Conservation (phyloP, 2,329 filamentous ascomycete species). For the Didymella pinodella region DNA sequence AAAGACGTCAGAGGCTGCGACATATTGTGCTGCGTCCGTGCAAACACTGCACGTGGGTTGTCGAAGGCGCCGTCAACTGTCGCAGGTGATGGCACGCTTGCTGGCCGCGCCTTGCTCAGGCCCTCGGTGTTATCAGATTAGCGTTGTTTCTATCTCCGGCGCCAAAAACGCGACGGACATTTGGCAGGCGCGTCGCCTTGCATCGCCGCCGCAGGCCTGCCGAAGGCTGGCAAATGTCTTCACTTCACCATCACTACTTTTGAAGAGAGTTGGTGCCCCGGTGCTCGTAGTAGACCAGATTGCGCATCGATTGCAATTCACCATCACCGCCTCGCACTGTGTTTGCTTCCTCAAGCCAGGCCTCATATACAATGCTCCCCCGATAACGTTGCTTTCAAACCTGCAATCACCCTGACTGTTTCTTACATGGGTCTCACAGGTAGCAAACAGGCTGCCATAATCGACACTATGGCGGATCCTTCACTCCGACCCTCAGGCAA, state of each 20-base stretch:
- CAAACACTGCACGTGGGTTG: constrained; percentile 3
- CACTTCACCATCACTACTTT: constrained; percentile 3
- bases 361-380: constrained; percentile 8
- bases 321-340: constrained; percentile 7
- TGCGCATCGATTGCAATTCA: constrained; percentile 3
- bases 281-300: neutral
- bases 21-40: constrained; percentile 33
- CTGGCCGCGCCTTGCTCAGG: constrained; percentile 4
- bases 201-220: constrained; percentile 3
- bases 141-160: constrained; percentile 17
- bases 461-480: constrained; percentile 32
- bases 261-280: neutral
- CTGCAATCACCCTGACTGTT: constrained; percentile 5
- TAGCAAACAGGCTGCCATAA: constrained; percentile 6
- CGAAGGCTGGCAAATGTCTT: neutral
- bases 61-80: constrained; percentile 11
- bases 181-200: neutral
- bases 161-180: constrained; percentile 3
- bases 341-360: neutral
- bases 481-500: constrained; percentile 25
- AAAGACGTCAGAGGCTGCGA: constrained; percentile 54
- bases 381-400: neutral
- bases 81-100: constrained; percentile 1
- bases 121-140: constrained; percentile 10
- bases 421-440: neutral